Base-by-base conservation (phyloP, 1,139 yeast species). In the Citeromyces siamensis region DNA sequence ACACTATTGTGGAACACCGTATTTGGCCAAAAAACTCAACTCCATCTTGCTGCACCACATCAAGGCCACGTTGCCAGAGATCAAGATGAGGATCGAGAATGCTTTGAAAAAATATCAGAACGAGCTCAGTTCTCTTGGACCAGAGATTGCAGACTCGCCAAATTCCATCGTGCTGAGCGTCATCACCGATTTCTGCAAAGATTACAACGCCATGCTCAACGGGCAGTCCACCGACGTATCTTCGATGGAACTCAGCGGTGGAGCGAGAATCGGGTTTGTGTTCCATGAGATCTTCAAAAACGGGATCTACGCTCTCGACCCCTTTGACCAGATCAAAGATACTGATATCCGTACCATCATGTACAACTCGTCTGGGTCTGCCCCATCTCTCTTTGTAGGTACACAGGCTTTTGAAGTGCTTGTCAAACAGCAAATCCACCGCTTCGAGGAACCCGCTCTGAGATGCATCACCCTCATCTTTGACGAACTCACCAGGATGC, bases 331-430 rank as follows among this genome's bases (percentile, higher is more conserved):
- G 58, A 88, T 90, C 52, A 88, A 86, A 62, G 98, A 90, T 56
- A 82, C 84, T 23, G 99, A 90, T 56, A 93, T 93, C 49, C 77
- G 98, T 60, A 90, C 98, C n/a, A 88, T 90, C 37, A 80, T 81
- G 88, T 85, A 88, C 64, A 90, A 90, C 58, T 84, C 96, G 34
- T 82, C 95, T 10, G 98, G 98, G 53, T 81, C 96, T 13, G 85
- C 96, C 1, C 98, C 98, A n/a, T 83, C 95, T 4, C 68, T 90
- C 49, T 90, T 90, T 61, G 98, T 90, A 41, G 98, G 97, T 35
- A 90, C 98, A 6, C 90, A 85, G 51, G 97, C 97, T 1, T 90
- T 90, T 55, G 98, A 90, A 59, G 95, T 88, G 16, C 73, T 90
- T 49, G 97, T 90, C 34, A 86, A 84, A 58, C 95, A 90, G 59